Evolutionary conservation across 2,329 filamentous ascomycete genomes (phyloP).

Genomic region (Sordariomycetes sp.): DNA sequence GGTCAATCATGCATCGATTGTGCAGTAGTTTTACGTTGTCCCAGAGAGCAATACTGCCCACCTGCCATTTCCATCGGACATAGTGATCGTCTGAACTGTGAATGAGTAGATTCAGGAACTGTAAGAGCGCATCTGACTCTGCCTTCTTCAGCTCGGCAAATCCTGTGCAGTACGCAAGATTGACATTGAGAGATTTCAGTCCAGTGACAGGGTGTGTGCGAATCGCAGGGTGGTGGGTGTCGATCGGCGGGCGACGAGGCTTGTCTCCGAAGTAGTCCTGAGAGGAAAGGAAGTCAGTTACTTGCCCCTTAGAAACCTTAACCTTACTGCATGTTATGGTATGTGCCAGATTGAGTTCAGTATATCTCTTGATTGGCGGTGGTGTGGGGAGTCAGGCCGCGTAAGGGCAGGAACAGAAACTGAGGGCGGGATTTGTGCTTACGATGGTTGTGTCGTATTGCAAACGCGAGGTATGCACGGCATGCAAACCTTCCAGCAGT

Average conservation of each 20-base stretch:
- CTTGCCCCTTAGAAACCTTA: too few species aligned
- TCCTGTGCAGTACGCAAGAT: conserved; percentile 73
- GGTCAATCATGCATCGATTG: conserved; percentile 12
- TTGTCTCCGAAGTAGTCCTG: neutral
- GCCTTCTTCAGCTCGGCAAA: conserved; percentile 82
- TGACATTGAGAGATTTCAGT: conserved; percentile 76
- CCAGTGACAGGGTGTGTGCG: conserved; percentile 78
- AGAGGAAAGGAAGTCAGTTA: too few species aligned
- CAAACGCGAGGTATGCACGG: conserved; percentile 34
- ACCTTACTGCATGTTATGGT: too few species aligned
- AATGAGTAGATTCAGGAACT: conserved; percentile 35
- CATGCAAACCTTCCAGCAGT: conserved; percentile 32
- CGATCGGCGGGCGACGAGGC: conserved; percentile 63
- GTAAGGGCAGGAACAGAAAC: conserved; percentile 16
- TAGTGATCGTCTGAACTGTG: conserved; percentile 39
- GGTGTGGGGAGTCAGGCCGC: conserved; percentile 1
- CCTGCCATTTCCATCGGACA: conserved; percentile 39
- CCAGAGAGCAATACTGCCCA: conserved; percentile 40
- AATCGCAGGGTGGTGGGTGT: conserved; percentile 66
- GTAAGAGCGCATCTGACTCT: conserved; percentile 51
- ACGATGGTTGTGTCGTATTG: neutral
- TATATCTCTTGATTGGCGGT: too few species aligned
- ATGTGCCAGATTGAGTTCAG: too few species aligned
- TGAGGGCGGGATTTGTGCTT: conserved; percentile 13
- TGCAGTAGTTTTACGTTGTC: too few species aligned